Evolutionary conservation across 2,329 filamentous ascomycete genomes (phyloP), one percentile per base, ranked within the genome.

Genomic region (Ramichloridium luteum): DNA sequence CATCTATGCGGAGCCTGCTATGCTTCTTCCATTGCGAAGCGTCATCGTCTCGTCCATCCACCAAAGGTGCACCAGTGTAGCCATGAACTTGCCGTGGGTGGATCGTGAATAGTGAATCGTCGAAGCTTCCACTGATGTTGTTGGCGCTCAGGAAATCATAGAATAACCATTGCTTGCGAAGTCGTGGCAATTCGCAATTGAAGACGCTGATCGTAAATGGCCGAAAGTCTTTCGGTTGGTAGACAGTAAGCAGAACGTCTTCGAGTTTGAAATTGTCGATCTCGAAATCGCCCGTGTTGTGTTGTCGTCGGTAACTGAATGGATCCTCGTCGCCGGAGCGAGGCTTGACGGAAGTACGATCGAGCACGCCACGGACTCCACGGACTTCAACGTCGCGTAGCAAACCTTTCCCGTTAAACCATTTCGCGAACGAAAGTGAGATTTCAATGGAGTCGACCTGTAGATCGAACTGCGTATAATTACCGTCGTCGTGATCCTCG

Each of bases 391-490:
- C 90, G 52, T 96, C 83, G 46, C 82, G 78, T 6, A 98, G 64
- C 4, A 92, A 68, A 0, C 90, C 90, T 56, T 88, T 94, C 13
- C 90, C 88, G 47, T 93, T 96, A 74, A 93, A 92, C 90, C 90
- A 98, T 54, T 94, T 96, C n/a, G 85, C 70, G 47, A 98, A 96
- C 0, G 90, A 98, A 15, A 98, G 58, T 0, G 88, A 96, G 25
- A 98, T 88, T 50, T 98, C 93, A 39, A 98, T 83, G 1, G 83
- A 92, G 40, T 90, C 83, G 37, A 98, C 83, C 0, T 85, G 93
- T 11, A 98, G 66, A 50, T 98, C 90, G 47, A 94, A 98, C 46
- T 98, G 90, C 0, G 86, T 94, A 55, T 96, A 98, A 52, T 98
- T 98, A 12, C 82, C 84, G 51, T 96, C 88, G 50, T 96, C 88